Evolutionary conservation across 225 moss, liverwort and hornwort genomes (phyloP).

Genomic region (Thuidium tamariscinum): DNA sequence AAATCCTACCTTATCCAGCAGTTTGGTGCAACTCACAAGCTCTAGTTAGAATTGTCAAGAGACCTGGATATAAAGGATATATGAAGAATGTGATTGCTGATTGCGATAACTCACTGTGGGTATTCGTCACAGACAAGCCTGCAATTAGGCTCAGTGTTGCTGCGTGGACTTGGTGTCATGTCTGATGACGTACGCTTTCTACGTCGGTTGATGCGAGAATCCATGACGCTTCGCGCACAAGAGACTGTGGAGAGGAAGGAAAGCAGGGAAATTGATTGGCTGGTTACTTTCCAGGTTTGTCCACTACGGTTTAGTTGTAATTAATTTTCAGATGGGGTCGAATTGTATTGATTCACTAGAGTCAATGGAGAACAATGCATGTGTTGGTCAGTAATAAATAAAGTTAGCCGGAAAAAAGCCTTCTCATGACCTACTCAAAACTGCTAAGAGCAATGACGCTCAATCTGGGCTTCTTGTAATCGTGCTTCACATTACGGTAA

Average conservation of each 20-base stretch:
- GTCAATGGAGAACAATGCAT: background rate
- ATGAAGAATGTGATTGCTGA: background rate
- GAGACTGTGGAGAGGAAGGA: conserved; percentile 70
- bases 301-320: background rate
- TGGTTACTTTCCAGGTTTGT: conserved; percentile 65
- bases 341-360: background rate
- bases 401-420: background rate
- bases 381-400: background rate
- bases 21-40: background rate
- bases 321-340: background rate
- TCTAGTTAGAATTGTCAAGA: background rate
- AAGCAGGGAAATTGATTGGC: conserved; percentile 53
- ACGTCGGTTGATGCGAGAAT: conserved; percentile 89
- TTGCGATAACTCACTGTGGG: background rate
- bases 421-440: background rate
- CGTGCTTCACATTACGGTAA: background rate
- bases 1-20: background rate
- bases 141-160: conserved; percentile 84
- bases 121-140: conserved; percentile 61
- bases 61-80: background rate
- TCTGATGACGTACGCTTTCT: conserved; percentile 84
- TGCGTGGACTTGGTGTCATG: conserved; percentile 84
- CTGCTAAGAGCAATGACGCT: background rate
- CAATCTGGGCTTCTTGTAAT: background rate
- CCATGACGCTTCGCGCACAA: conserved; percentile 84